A percentile compares a stretch with the other conserved stretches of the same genome.
Evolutionary conservation across 2,329 filamentous ascomycete genomes (phyloP).

Genomic region (Fusarium compactum): DNA sequence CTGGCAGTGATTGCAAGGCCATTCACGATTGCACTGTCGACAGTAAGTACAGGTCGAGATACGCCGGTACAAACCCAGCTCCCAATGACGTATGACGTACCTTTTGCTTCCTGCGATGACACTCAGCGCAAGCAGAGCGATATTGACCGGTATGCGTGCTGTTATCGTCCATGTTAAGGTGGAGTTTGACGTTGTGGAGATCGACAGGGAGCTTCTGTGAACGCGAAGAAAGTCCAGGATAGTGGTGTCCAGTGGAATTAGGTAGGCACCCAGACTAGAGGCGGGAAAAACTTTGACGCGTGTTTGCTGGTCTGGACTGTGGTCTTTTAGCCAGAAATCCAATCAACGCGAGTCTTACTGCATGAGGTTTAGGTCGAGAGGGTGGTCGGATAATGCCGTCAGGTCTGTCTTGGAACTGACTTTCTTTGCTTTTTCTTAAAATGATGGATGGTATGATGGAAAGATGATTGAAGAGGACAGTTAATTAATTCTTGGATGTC

Average conservation of each 20-base stretch:
- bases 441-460: not conserved
- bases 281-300: slow-evolving; percentile 41
- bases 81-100: slow-evolving; percentile 35
- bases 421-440: not conserved
- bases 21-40: slow-evolving; percentile 54
- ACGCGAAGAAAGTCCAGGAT: slow-evolving; percentile 28
- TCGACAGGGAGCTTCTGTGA: slow-evolving; percentile 32
- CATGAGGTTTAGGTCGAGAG: not conserved
- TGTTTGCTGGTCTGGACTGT: slow-evolving; percentile 2
- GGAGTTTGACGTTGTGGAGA: slow-evolving; percentile 45
- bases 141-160: slow-evolving; percentile 55
- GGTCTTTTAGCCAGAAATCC: not conserved
- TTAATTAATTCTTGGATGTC: not conserved
- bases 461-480: not conserved
- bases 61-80: not conserved
- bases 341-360: not conserved
- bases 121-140: slow-evolving; percentile 58
- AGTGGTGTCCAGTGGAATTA: not conserved
- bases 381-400: not conserved
- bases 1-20: slow-evolving; percentile 56
- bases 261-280: not conserved
- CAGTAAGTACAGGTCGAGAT: slow-evolving; percentile 17
- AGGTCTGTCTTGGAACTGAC: not conserved
- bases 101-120: slow-evolving; percentile 56
- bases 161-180: slow-evolving; percentile 53